These are phyloP conservation scores for Claviceps pazoutovae DNA, from an alignment of 2,329 filamentous ascomycete genomes.

Conservation along the genomic window DNA sequence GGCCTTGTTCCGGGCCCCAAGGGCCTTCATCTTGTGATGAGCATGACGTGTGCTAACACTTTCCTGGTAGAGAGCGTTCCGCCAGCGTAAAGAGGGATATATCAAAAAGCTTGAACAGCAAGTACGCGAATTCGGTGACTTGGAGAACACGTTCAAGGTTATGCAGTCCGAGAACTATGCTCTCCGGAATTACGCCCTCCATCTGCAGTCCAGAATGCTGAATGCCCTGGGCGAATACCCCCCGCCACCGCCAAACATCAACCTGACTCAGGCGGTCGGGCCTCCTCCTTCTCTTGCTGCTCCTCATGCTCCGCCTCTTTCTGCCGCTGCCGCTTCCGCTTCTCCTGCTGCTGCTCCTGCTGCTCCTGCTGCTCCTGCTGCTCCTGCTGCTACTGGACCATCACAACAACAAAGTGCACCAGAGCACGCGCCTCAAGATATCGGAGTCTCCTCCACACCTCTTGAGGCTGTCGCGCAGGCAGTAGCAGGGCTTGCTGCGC, in stretches of 20 bases:
- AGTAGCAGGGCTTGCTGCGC: constrained; percentile 28
- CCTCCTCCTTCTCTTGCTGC: background rate
- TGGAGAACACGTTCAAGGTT: constrained; percentile 67
- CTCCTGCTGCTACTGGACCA: background rate
- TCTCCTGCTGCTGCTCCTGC: constrained; percentile 7
- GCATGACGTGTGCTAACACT: background rate
- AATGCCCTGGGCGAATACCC: constrained; percentile 76
- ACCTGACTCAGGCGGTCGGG: constrained; percentile 33
- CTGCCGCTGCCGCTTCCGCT: background rate
- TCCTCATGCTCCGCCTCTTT: background rate
- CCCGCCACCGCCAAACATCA: constrained; percentile 66
- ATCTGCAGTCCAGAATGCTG: constrained; percentile 72
- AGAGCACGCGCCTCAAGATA: constrained; percentile 13
- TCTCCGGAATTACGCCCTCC: constrained; percentile 83
- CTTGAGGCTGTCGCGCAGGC: constrained; percentile 39
- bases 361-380: background rate
- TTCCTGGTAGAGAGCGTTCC: constrained; percentile 69
- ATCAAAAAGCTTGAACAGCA: constrained; percentile 96
- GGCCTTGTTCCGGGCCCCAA: background rate
- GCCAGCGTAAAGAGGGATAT: constrained; percentile 93
- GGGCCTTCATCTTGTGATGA: background rate
- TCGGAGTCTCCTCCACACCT: constrained; percentile 21
- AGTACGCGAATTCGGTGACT: constrained; percentile 62
- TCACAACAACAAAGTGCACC: constrained; percentile 12
- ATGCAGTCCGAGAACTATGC: constrained; percentile 81